Conservation (phyloP, 805 yeast species). For the Ogataea sp. region DNA sequence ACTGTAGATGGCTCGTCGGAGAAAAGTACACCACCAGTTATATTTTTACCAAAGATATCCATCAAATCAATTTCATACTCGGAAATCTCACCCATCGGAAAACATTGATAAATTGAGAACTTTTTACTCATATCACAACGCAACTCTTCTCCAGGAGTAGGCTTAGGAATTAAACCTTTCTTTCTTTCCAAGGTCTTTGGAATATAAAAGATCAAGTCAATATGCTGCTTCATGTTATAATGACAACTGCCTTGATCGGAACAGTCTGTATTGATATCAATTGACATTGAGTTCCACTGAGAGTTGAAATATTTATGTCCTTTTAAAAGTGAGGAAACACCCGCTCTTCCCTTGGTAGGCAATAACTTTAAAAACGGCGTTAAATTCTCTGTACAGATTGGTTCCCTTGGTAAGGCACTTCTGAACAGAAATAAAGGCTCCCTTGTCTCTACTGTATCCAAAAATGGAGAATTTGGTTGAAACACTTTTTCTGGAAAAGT, state of each 20-base stretch:
- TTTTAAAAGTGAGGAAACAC: constrained; percentile 74
- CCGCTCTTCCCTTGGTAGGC: constrained; percentile 89
- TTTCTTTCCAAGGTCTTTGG: constrained; percentile 57
- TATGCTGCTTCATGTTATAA: constrained; percentile 52
- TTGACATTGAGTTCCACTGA: constrained; percentile 89
- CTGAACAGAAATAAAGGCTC: constrained; percentile 51
- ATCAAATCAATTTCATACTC: constrained; percentile 43
- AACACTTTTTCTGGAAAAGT: constrained; percentile 50
- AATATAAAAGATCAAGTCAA: constrained; percentile 67
- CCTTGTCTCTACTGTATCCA: constrained; percentile 18
- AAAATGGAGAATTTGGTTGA: constrained; percentile 15
- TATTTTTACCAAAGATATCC: constrained; percentile 61
- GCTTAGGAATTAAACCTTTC: constrained; percentile 71
- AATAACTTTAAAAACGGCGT: constrained; percentile 87
- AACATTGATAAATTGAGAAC: constrained; percentile 59
- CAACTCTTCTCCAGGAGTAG: constrained; percentile 59
- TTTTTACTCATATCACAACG: constrained; percentile 65
- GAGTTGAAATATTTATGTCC: constrained; percentile 90
- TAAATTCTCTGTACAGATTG: constrained; percentile 92
- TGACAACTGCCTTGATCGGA: constrained; percentile 30
- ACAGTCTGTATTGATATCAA: constrained; percentile 64
- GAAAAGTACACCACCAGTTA: constrained; percentile 58
- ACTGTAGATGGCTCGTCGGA: constrained; percentile 36
- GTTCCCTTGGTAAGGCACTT: constrained; percentile 90
- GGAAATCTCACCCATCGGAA: constrained; percentile 55